These are phyloP conservation scores for Pythium pyrilobum DNA, from an alignment of 352 stramenopile genomes.

Conservation along the genomic window DNA sequence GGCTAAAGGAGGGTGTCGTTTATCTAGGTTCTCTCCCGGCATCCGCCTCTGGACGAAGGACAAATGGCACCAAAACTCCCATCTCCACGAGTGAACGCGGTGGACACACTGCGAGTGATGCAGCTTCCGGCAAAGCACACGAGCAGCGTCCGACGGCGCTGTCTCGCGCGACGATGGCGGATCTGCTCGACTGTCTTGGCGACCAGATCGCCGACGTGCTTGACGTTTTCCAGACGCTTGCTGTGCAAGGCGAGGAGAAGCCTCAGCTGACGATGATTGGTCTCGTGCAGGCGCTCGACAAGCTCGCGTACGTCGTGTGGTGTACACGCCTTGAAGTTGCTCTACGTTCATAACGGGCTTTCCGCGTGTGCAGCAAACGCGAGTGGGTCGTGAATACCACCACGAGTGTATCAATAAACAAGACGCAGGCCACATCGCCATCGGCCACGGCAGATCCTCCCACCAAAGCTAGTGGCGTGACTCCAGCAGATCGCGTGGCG, in stretches of 20 bases:
- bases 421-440: no score
- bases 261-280: constrained; percentile 42
- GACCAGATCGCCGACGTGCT: constrained; percentile 54
- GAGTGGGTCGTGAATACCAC: no score
- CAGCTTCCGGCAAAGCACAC: neutral
- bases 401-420: no score
- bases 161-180: constrained; percentile 35
- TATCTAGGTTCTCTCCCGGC: neutral
- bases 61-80: neutral
- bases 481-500: constrained; percentile 1
- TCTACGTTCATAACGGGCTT: no score
- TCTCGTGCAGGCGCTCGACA: constrained; percentile 33
- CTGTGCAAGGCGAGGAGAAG: constrained; percentile 14
- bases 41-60: neutral
- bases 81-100: neutral
- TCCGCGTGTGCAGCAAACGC: no score
- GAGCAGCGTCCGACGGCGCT: neutral
- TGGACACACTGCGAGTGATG: no score
- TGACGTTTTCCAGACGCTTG: constrained; percentile 44
- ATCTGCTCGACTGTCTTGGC: constrained; percentile 54
- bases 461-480: neutral
- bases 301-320: constrained; percentile 30
- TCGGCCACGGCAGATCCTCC: no score
- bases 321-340: no score
- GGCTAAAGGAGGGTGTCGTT: neutral